Evolutionary conservation across 345 rosid species (phyloP), one percentile per base, ranked within the genome.

Genomic region (Isatis tinctoria): DNA sequence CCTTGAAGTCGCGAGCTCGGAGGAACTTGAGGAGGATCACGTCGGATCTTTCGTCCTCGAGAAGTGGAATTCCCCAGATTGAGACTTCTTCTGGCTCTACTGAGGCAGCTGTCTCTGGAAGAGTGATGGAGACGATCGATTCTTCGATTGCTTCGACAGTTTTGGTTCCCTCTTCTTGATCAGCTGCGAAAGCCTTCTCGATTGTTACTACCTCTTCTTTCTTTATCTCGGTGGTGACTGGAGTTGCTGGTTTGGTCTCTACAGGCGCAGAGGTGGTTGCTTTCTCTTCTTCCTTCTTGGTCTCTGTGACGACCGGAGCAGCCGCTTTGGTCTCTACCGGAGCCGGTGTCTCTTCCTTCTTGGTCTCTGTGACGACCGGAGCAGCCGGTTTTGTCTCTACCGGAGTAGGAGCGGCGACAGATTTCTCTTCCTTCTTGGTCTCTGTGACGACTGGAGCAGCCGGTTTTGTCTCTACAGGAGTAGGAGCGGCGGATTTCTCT

Each of bases 1-100:
- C 82, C 76, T 74, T 79, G 65, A 79, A 74, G 39, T 79, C 82
- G 28, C 79, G 78, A 8, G 82, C 82, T 16, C 82, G 65, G 39
- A 79, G 79, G 73, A 79, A 79, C 28, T 79, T 79, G 44, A 79
- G 74, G 69, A 79, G 82, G 67, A 79, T 39, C 0, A 74, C 79
- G 41, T 79, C 82, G 69, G 79, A 74, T 70, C 82, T 64, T 37
- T 79, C 82, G 64, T 79, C 82, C 32, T 74, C 68, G 0, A 79
- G 82, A 22, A 79, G 82, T 47, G 79, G 73, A 2, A 79, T 69
- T 8, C 79, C 79, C 82, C 82, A 79, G 37, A 79, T 70, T 6
- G 82, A 79, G 39, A 74, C 53, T 60, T 79, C 76, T 52, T 79
- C 82, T 54, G 82, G 82, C 78, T 74, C 75, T 33, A 74, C 28